Percentiles rank a stretch among this genome's conserved stretches.
Conservation (phyloP, 2,329 filamentous ascomycete species). For the Fusarium pseudocircinatum region DNA sequence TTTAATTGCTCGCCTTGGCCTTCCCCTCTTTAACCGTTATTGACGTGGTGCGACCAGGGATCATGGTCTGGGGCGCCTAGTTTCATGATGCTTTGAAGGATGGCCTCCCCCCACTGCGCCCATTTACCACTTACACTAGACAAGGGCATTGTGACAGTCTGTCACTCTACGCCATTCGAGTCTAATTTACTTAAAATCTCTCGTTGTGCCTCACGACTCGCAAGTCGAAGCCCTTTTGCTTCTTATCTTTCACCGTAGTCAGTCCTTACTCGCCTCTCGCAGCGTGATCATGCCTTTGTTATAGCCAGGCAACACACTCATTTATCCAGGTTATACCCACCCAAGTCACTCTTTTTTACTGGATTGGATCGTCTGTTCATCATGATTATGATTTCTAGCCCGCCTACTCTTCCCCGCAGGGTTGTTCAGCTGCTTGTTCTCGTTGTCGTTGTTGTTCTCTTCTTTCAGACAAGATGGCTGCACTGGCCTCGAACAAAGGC, state of each 20-base stretch:
- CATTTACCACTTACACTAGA: slow-evolving; percentile 39
- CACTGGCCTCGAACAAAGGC: slow-evolving; percentile 10
- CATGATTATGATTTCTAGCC: slow-evolving; percentile 44
- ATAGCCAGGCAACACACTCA: slow-evolving; percentile 21
- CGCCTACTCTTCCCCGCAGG: slow-evolving; percentile 36
- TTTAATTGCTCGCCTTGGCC: slow-evolving; percentile 35
- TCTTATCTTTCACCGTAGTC: not conserved
- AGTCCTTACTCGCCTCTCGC: slow-evolving; percentile 4
- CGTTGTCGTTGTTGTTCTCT: slow-evolving; percentile 41
- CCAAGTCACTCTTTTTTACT: slow-evolving; percentile 41
- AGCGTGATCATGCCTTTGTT: slow-evolving; percentile 36
- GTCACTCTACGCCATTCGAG: not conserved
- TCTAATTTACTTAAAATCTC: slow-evolving; percentile 39
- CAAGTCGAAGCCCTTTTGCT: not conserved
- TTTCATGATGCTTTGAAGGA: slow-evolving; percentile 41
- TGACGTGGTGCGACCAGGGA: slow-evolving; percentile 24
- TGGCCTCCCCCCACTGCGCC: slow-evolving; percentile 28
- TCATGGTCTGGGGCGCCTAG: slow-evolving; percentile 24
- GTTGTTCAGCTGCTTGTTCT: slow-evolving; percentile 36
- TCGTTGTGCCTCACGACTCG: slow-evolving; percentile 28
- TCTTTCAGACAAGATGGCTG: slow-evolving; percentile 35
- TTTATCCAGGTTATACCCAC: slow-evolving; percentile 31
- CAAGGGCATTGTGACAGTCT: slow-evolving; percentile 29
- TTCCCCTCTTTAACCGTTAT: slow-evolving; percentile 35
- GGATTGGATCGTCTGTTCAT: slow-evolving; percentile 13